A percentile compares a stretch with the other conserved stretches of the same genome.
These are phyloP conservation scores for Magnaporthiopsis incrustans DNA, from an alignment of 2,329 filamentous ascomycete genomes.

Conservation along the genomic window DNA sequence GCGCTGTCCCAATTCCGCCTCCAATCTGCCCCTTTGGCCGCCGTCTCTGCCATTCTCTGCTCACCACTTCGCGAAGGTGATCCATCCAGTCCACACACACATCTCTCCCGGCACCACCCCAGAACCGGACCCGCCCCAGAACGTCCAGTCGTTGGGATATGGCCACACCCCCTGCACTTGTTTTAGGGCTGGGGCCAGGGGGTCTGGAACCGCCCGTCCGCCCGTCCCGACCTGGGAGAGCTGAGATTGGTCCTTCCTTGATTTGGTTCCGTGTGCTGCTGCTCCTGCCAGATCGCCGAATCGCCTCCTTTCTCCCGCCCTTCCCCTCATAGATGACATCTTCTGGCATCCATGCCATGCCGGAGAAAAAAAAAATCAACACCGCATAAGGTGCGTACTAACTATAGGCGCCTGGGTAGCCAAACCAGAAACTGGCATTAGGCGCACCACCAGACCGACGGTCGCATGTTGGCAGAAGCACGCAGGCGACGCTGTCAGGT, in stretches of 20 bases:
- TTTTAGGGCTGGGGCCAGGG: background rate
- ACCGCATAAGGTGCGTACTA: no score
- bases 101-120: conserved; percentile 10
- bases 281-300: background rate
- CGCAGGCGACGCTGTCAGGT: background rate
- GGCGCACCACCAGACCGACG: no score
- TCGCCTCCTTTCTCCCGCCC: background rate
- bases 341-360: no score
- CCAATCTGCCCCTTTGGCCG: conserved; percentile 21
- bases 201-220: conserved; percentile 1
- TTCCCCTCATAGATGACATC: background rate
- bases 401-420: background rate
- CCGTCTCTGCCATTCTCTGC: conserved; percentile 16
- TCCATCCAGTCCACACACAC: conserved; percentile 15
- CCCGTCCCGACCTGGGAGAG: no score
- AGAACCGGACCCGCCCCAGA: conserved; percentile 10
- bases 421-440: background rate
- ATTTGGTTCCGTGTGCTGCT: background rate
- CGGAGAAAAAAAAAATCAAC: no score
- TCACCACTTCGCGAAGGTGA: conserved; percentile 22
- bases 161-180: background rate
- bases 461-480: background rate
- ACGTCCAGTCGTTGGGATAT: background rate
- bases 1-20: conserved; percentile 10
- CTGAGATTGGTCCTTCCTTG: background rate